A percentile compares a stretch with the other conserved stretches of the same genome.
Conservation (phyloP, 2,329 filamentous ascomycete species). For the Scedosporium apiospermum region DNA sequence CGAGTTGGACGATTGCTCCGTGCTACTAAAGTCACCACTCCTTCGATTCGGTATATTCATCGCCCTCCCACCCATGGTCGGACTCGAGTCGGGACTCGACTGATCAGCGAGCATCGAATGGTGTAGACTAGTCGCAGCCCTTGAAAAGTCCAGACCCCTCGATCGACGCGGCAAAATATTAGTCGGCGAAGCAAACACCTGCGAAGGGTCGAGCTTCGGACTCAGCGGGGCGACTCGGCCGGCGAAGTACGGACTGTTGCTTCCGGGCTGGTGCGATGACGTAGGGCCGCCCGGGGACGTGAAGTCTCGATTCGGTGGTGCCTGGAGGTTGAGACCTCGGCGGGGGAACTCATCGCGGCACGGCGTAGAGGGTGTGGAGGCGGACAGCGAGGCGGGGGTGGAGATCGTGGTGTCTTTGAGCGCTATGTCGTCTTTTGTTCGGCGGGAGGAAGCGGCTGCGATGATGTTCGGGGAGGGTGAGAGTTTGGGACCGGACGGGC, state of each 20-base stretch:
- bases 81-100: slow-evolving; percentile 83
- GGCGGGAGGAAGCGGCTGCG: slow-evolving; percentile 36
- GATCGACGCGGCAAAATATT: slow-evolving; percentile 84
- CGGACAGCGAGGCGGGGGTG: neutral
- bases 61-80: slow-evolving; percentile 61
- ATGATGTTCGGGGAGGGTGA: slow-evolving; percentile 50
- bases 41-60: slow-evolving; percentile 52
- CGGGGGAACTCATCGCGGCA: slow-evolving; percentile 53
- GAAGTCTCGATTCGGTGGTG: slow-evolving; percentile 45
- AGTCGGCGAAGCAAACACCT: slow-evolving; percentile 77
- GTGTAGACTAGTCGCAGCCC: slow-evolving; percentile 87
- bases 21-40: slow-evolving; percentile 35
- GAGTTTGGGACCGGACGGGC: slow-evolving; percentile 38
- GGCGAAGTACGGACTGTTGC: slow-evolving; percentile 14
- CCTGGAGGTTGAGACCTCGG: slow-evolving; percentile 60
- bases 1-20: slow-evolving; percentile 59
- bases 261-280: slow-evolving; percentile 10
- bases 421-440: slow-evolving; percentile 58
- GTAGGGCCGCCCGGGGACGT: neutral
- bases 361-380: slow-evolving; percentile 52
- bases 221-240: slow-evolving; percentile 61
- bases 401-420: slow-evolving; percentile 28
- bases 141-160: slow-evolving; percentile 83
- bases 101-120: slow-evolving; percentile 88
- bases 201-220: slow-evolving; percentile 75